These are phyloP conservation scores for Tolypocladium sp. DNA, from an alignment of 2,329 filamentous ascomycete genomes.

Conservation along the genomic window DNA sequence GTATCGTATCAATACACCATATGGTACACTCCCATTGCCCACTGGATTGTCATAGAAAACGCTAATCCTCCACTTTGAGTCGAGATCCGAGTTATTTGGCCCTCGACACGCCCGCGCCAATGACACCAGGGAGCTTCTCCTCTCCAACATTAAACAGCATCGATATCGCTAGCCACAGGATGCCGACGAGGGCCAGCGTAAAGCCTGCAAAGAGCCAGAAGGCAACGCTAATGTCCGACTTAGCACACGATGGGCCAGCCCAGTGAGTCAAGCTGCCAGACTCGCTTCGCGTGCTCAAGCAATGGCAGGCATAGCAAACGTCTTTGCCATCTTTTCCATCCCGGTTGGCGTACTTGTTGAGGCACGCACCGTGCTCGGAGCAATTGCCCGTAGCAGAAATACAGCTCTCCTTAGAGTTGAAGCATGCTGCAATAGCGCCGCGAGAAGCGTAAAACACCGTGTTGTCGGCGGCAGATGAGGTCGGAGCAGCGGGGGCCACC, in stretches of 20 bases:
- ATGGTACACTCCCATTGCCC: background rate
- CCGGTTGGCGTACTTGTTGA: constrained; percentile 49
- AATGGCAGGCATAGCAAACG: constrained; percentile 72
- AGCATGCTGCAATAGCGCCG: constrained; percentile 60
- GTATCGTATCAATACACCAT: constrained; percentile 1
- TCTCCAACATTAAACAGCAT: constrained; percentile 77
- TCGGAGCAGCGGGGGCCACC: constrained; percentile 12
- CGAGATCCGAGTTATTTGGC: constrained; percentile 38
- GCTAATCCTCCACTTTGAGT: background rate
- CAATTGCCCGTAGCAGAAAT: constrained; percentile 64
- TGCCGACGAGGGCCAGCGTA: constrained; percentile 57
- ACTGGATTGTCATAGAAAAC: background rate
- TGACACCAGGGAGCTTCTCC: constrained; percentile 84
- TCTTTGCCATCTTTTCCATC: constrained; percentile 27
- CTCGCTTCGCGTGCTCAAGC: constrained; percentile 50
- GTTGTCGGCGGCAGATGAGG: constrained; percentile 12
- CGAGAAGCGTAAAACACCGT: constrained; percentile 26
- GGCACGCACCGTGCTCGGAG: constrained; percentile 72
- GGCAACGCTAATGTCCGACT: constrained; percentile 78
- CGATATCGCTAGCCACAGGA: constrained; percentile 63
- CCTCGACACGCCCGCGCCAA: constrained; percentile 85
- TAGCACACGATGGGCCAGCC: constrained; percentile 82
- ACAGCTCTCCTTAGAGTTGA: constrained; percentile 61
- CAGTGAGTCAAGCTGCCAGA: constrained; percentile 59
- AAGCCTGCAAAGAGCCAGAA: constrained; percentile 83